Evolutionary conservation across 768 basidiomycete genomes (phyloP), one percentile per base, ranked within the genome.

Genomic region (Mycena epipterygia): DNA sequence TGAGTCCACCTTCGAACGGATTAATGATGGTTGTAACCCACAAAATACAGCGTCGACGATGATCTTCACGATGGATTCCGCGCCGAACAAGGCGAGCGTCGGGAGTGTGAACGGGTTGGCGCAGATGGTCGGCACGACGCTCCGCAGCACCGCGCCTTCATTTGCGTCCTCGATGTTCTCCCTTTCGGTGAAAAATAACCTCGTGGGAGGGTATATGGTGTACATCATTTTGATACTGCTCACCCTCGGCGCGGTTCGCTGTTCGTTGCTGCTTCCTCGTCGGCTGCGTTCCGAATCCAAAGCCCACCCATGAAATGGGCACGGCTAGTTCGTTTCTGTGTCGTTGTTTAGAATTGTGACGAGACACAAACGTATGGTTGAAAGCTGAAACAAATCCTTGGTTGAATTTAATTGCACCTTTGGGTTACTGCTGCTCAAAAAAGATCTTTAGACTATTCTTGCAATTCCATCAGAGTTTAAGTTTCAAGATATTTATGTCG

Each of bases 101-200:
- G 64, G 65, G 5, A 44, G 46, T 33, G 59, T 67, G 25, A 55
- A 27, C 11, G 70, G 70, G 12, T 49, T 71, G 3, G 39, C 65
- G 44, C 63, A 57, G 37, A 71, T 59, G 42, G 42, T 63, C 5
- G 59, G 39, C n/a, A 58, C 65, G 7, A 30, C 29, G 16, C 21
- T 67, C 13, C 64, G 70, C 41, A 35, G 46, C 9, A 7, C 55
- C 35, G 70, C 70, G n/a, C 70, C 70, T 2, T 48, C 59, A 6
- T 25, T 71, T 25, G 65, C 65, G 14, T 61, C 64, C 2, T 67
- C 70, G 1, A 25, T 71, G 5, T 71, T 71, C 55, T 58, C 70
- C 46, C 46, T 62, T 7, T 71, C 70, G 4, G 46, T 53, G 4
- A 39, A 59, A 21, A 21, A 65, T 29, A 41, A 67, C 37, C 21